Evolutionary conservation across 441 rosid genomes (phyloP).

Genomic region (Pelargonium cotyledonis): DNA sequence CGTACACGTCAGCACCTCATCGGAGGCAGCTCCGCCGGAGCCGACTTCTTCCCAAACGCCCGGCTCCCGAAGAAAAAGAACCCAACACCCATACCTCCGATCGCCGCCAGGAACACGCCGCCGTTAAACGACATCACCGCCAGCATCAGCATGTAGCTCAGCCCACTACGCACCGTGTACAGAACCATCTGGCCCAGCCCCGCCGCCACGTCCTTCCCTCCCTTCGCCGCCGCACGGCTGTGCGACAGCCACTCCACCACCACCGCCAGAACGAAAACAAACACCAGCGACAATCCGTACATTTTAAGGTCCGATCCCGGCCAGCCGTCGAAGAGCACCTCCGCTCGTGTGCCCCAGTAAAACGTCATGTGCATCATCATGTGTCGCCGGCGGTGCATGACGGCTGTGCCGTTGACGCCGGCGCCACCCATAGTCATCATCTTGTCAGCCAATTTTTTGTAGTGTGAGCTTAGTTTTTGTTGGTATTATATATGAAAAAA

Average conservation of each 20-base stretch:
- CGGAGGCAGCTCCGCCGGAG: slow-evolving; percentile 14
- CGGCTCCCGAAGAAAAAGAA: slow-evolving; percentile 36
- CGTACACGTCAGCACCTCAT: background rate
- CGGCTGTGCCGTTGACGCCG: background rate
- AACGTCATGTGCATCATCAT: slow-evolving; percentile 35
- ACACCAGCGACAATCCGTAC: slow-evolving; percentile 57
- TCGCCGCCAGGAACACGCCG: slow-evolving; percentile 45
- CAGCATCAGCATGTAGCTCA: slow-evolving; percentile 48
- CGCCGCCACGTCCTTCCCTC: slow-evolving; percentile 30
- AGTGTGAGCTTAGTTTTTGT: too few relatives aligned
- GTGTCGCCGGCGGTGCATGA: slow-evolving; percentile 24
- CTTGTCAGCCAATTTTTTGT: too few relatives aligned
- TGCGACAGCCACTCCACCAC: slow-evolving; percentile 47
- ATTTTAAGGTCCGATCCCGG: slow-evolving; percentile 49
- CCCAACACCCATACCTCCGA: slow-evolving; percentile 45
- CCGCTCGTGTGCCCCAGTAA: slow-evolving; percentile 57
- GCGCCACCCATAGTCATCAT: background rate
- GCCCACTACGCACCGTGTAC: slow-evolving; percentile 32
- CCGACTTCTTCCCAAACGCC: slow-evolving; percentile 22
- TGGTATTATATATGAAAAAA: too few relatives aligned
- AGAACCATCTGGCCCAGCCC: slow-evolving; percentile 38
- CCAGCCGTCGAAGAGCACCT: slow-evolving; percentile 69
- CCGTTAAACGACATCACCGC: slow-evolving; percentile 58
- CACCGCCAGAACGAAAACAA: slow-evolving; percentile 42
- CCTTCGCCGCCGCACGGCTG: slow-evolving; percentile 30